phyloP scores from a whole-genome alignment of 176 grass and related monocot species.

The Saccharum spontaneum region DNA sequence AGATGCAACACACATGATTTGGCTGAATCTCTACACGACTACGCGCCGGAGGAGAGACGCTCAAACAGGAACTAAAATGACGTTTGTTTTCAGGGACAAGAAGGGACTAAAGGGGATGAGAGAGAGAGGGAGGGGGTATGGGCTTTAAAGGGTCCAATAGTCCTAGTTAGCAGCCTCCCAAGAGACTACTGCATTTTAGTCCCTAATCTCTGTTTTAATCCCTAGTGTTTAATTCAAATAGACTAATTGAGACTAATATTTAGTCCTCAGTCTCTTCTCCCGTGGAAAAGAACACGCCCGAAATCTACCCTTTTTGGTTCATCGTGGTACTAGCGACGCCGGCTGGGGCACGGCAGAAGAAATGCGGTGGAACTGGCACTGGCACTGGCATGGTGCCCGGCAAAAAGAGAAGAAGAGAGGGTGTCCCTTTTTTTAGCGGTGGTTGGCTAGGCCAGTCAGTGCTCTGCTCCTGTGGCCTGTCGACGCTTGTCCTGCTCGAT shows the following conservation, averaged over 20 bases:
- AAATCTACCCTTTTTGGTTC: background rate
- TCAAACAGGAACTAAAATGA: no score
- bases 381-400: constrained; percentile 13
- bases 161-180: no score
- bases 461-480: background rate
- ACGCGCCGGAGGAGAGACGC: background rate
- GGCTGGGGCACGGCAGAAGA: background rate
- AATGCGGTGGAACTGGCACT: background rate
- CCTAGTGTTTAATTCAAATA: no score
- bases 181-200: no score
- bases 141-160: no score
- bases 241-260: no score
- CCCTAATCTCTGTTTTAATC: no score
- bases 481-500: constrained; percentile 22
- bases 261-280: no score
- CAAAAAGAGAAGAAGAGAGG: constrained; percentile 9
- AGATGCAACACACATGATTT: background rate
- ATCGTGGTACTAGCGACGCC: background rate
- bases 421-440: constrained; percentile 12
- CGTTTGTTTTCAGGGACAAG: no score
- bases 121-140: no score
- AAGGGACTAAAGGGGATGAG: no score
- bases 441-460: constrained; percentile 9
- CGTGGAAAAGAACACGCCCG: no score
- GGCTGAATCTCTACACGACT: background rate